phyloP scores from a whole-genome alignment of 257 asterid species.

The Solanum gracilifrons region DNA sequence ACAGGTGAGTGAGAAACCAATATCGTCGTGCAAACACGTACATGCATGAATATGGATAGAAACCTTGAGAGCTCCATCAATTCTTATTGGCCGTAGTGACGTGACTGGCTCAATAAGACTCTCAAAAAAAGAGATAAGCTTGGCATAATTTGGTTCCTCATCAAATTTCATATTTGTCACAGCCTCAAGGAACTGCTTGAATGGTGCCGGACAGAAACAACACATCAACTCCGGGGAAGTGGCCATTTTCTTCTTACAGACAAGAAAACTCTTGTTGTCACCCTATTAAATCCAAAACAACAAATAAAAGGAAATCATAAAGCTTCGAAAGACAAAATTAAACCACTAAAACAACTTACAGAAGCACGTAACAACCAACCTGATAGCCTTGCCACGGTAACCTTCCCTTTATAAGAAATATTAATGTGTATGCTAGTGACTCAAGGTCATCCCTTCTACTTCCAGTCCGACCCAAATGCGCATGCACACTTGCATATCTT shows the following conservation, averaged over 20 bases:
- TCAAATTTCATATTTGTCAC: constrained; percentile 96
- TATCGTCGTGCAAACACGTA: not conserved
- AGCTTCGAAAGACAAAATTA: not conserved
- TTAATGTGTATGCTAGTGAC: constrained; percentile 83
- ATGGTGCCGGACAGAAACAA: constrained; percentile 95
- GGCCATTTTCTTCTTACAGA: constrained; percentile 94
- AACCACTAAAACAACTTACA: not conserved
- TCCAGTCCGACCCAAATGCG: constrained; percentile 97
- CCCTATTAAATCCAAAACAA: constrained; percentile 45
- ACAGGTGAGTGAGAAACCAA: not conserved
- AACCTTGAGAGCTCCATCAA: constrained; percentile 97
- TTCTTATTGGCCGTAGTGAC: constrained; percentile 79
- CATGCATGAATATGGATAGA: not conserved
- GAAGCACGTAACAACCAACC: constrained; percentile 33
- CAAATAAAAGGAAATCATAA: not conserved
- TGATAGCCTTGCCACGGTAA: constrained; percentile 99
- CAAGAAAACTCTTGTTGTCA: constrained; percentile 93
- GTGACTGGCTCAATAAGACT: constrained; percentile 87
- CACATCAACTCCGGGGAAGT: constrained; percentile 97
- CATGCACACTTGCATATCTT: constrained; percentile 98
- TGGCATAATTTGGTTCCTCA: constrained; percentile 94
- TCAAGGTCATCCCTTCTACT: constrained; percentile 99
- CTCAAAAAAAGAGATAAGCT: constrained; percentile 70
- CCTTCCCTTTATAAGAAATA: constrained; percentile 89
- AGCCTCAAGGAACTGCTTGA: constrained; percentile 83